Evolutionary conservation across 106 monocot species (phyloP).

Genomic region (Dendrobium catenatum): DNA sequence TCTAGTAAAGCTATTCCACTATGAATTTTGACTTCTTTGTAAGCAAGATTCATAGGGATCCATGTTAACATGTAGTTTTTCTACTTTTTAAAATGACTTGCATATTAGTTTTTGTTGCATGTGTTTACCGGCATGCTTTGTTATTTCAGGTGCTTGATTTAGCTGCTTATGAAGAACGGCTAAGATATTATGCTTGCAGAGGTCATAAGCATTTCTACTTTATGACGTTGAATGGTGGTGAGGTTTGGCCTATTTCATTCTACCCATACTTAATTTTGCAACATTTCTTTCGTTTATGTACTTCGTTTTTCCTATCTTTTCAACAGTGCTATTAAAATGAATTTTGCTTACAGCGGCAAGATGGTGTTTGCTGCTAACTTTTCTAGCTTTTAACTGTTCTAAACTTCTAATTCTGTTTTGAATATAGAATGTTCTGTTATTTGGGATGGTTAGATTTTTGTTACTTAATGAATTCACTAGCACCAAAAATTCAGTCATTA

Average conservation of each 20-base stretch:
- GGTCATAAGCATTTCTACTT: conserved; percentile 99
- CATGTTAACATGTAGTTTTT: neutral
- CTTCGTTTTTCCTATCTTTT: neutral
- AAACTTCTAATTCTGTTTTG: neutral
- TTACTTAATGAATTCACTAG: neutral
- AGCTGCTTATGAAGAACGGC: conserved; percentile 77
- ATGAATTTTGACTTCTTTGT: too few relatives aligned
- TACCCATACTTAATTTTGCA: conserved; percentile 11
- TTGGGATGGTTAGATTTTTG: neutral
- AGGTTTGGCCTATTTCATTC: conserved; percentile 57
- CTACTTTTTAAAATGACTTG: neutral
- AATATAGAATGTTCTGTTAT: neutral
- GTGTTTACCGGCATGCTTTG: neutral
- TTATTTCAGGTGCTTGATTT: conserved; percentile 77
- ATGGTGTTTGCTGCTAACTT: neutral
- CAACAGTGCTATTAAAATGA: neutral
- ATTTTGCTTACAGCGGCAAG: neutral
- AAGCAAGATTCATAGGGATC: neutral
- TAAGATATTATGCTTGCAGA: conserved; percentile 79
- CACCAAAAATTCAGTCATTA: neutral
- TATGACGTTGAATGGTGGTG: conserved; percentile 97
- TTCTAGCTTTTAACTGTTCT: neutral
- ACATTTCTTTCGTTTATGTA: neutral
- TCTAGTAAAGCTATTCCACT: too few relatives aligned
- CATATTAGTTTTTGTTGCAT: neutral